Percentiles rank a stretch among this genome's conserved stretches.
Conservation (phyloP, 441 rosid genomes). For the Euphorbia schlechtendalii region DNA sequence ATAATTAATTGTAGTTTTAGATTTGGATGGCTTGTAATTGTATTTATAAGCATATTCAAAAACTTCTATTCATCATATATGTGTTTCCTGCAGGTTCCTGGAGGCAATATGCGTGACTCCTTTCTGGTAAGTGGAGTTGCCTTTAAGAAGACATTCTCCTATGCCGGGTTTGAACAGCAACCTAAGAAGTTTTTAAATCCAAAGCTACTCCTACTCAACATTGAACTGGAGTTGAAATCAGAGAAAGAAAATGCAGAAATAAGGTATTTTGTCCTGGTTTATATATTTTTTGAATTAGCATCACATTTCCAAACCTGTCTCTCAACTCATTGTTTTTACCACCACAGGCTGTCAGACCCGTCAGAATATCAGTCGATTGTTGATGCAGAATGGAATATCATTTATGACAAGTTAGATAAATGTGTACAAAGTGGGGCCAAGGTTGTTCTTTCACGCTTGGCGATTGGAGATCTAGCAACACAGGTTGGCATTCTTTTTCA, state of each 20-base stretch:
- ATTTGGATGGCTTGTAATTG: not conserved
- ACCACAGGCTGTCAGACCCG: slow-evolving; percentile 85
- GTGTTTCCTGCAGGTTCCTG: slow-evolving; percentile 64
- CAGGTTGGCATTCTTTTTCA: slow-evolving; percentile 44
- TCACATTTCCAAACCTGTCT: slow-evolving; percentile 2
- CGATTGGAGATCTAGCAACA: slow-evolving; percentile 96
- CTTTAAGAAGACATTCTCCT: slow-evolving; percentile 96
- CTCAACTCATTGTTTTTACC: slow-evolving; percentile 8
- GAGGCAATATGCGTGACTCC: slow-evolving; percentile 95
- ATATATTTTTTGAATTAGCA: not conserved
- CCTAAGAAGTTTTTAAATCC: slow-evolving; percentile 89
- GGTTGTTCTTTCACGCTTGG: slow-evolving; percentile 94
- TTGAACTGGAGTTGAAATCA: slow-evolving; percentile 92
- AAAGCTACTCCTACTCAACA: slow-evolving; percentile 73
- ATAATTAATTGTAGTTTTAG: not conserved
- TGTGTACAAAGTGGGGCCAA: slow-evolving; percentile 89
- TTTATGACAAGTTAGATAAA: slow-evolving; percentile 95
- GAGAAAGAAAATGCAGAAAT: slow-evolving; percentile 99
- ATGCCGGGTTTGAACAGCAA: slow-evolving; percentile 99
- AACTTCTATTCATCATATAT: too few species aligned
- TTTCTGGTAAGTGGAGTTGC: slow-evolving; percentile 98
- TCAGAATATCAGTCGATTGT: slow-evolving; percentile 96
- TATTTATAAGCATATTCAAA: not conserved
- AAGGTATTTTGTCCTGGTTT: slow-evolving; percentile 41
- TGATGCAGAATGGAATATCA: slow-evolving; percentile 99